Base-by-base conservation (phyloP, 140 eudicot genomes). In the Ambrosia hybrid region DNA sequence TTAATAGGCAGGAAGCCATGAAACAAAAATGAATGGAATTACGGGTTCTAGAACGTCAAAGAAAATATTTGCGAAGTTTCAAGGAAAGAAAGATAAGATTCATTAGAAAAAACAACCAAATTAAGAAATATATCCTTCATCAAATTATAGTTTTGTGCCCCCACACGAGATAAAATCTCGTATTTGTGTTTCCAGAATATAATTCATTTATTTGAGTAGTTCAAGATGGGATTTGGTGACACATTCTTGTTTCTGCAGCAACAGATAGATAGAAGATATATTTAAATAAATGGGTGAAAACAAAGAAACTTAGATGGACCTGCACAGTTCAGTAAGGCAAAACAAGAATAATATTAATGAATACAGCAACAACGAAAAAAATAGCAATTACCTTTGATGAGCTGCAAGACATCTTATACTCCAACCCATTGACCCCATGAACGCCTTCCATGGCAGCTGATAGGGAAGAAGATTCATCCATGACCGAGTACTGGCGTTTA, bases 331-430 rank as follows among this genome's bases (percentile, higher is more conserved):
- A 33, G 52, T 45, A 57, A 56, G 12, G 69, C 78, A 59, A 56
- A 70, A 38, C 6, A 16, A 6, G 30, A 51, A 26, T 12, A 62
- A 17, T 11, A 16, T 63, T 15, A 41, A 11, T 10, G 55, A 6
- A 16, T 37, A 46, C 37, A 67, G 5, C 60, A 73, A 12, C 51
- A n/a, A 10, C 11, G 9, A 9, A 57, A 48, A 67, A 11, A 26
- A 37, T 4, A 61, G 57, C 57, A 51, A 39, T 30, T 88, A 93
- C 98, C 98, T 93, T 93, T 51, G 97, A 93, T 41, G 97, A 83
- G 84, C 79, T 81, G 71, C 96, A 84, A 57, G 94, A 77, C 91
- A 90, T 88, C 86, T 93, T 93, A 87, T 91, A 93, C 78, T 93
- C 98, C 85, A 93, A 86, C 58, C 98, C 98, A 78, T 93, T 93